phyloP scores from a whole-genome alignment of 2,329 filamentous ascomycete genomes.

The Cytospora paraplurivora region DNA sequence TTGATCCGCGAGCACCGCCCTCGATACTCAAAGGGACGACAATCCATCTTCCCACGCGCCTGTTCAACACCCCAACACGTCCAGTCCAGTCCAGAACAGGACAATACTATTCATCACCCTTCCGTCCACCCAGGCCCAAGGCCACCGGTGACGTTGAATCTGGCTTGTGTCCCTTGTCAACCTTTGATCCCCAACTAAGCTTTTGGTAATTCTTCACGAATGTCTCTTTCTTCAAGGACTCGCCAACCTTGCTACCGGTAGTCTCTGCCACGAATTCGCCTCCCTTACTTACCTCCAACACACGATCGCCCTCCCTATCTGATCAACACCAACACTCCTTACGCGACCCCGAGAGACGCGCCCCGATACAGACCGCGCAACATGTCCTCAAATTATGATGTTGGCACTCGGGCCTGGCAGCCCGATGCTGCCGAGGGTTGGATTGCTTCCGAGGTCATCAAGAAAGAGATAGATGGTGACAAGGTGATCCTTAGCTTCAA shows the following conservation, averaged over 20 bases:
- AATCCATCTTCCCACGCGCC: slow-evolving; percentile 10
- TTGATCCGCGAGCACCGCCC: slow-evolving; percentile 14
- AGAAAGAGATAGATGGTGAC: slow-evolving; percentile 80
- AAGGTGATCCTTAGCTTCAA: slow-evolving; percentile 87
- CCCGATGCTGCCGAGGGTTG: slow-evolving; percentile 94
- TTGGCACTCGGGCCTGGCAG: slow-evolving; percentile 98
- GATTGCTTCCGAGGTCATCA: slow-evolving; percentile 92
- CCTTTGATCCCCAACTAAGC: slow-evolving; percentile 5
- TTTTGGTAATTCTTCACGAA: slow-evolving; percentile 25
- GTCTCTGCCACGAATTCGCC: slow-evolving; percentile 26
- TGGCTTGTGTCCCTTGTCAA: slow-evolving; percentile 18
- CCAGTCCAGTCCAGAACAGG: neutral
- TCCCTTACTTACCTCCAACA: slow-evolving; percentile 6
- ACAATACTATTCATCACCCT: slow-evolving; percentile 2
- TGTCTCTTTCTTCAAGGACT: slow-evolving; percentile 29
- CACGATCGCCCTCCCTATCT: slow-evolving; percentile 11
- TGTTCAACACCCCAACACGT: slow-evolving; percentile 13
- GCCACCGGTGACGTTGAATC: slow-evolving; percentile 17
- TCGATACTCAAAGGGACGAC: slow-evolving; percentile 19
- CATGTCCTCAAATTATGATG: slow-evolving; percentile 95
- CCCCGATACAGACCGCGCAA: slow-evolving; percentile 23
- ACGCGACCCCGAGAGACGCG: slow-evolving; percentile 13
- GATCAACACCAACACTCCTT: slow-evolving; percentile 19
- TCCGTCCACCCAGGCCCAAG: slow-evolving; percentile 14
- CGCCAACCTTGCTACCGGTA: slow-evolving; percentile 30